phyloP scores from a whole-genome alignment of 2,329 filamentous ascomycete genomes.

The Cordyceps fumosorosea region DNA sequence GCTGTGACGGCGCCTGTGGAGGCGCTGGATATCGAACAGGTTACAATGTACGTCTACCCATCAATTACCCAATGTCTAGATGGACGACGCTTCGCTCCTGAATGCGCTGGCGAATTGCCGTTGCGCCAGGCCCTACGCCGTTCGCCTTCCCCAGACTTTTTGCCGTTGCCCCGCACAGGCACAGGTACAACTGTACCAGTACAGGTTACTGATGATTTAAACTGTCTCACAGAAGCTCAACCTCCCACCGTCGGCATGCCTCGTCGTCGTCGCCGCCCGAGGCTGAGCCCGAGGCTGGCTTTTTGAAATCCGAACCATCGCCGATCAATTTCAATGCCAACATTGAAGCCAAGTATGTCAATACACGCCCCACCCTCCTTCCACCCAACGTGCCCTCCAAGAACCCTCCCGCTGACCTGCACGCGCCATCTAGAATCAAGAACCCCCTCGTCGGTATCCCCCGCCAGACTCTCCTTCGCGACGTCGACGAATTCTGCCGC shows the following conservation, averaged over 20 bases:
- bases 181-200: neutral
- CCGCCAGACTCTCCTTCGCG: slow-evolving; percentile 40
- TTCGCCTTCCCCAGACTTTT: neutral
- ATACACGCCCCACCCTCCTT: neutral
- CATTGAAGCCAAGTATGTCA: slow-evolving; percentile 38
- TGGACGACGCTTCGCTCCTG: no score
- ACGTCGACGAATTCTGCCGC: slow-evolving; percentile 57
- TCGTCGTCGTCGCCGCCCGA: slow-evolving; percentile 26
- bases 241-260: slow-evolving; percentile 18
- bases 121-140: neutral
- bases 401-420: neutral
- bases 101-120: neutral
- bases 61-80: neutral
- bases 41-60: neutral
- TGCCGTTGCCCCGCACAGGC: neutral
- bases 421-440: slow-evolving; percentile 29
- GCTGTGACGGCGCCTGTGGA: neutral
- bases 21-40: slow-evolving; percentile 3
- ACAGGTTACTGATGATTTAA: slow-evolving; percentile 13
- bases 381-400: neutral
- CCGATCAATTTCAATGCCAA: slow-evolving; percentile 38
- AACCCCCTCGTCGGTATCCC: slow-evolving; percentile 48
- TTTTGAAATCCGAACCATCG: slow-evolving; percentile 24
- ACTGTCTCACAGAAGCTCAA: slow-evolving; percentile 19
- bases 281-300: slow-evolving; percentile 34